phyloP scores from a whole-genome alignment of 2,329 filamentous ascomycete species.

The Sporothrix euskadiensis region DNA sequence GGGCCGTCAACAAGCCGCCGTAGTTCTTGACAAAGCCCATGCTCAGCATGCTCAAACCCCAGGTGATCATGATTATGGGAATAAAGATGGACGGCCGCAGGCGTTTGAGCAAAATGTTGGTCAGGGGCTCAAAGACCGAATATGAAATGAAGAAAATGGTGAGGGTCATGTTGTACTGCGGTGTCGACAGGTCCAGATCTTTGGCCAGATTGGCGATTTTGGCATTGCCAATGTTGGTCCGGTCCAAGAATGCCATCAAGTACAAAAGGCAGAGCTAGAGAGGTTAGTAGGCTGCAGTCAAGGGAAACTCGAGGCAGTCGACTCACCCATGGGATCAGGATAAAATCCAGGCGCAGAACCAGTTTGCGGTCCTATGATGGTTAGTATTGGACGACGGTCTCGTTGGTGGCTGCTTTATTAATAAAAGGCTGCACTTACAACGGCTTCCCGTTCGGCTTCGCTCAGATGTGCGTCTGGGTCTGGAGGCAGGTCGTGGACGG shows the following conservation, averaged over 20 bases:
- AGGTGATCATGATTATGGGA: constrained; percentile 71
- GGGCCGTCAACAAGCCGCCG: constrained; percentile 64
- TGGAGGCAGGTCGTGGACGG: constrained; percentile 33
- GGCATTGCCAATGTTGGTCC: constrained; percentile 76
- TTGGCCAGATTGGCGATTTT: constrained; percentile 56
- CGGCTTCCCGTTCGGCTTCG: constrained; percentile 36
- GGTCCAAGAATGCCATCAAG: constrained; percentile 70
- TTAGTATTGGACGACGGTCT: background rate
- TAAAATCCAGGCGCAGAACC: constrained; percentile 39
- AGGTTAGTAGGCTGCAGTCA: too few relatives aligned
- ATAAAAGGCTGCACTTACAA: constrained; percentile 34
- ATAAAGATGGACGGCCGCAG: constrained; percentile 77
- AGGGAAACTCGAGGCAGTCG: too few relatives aligned
- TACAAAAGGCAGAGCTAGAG: constrained; percentile 66
- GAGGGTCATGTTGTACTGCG: constrained; percentile 71
- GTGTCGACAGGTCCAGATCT: constrained; percentile 61
- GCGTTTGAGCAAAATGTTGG: constrained; percentile 77
- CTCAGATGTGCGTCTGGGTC: constrained; percentile 41
- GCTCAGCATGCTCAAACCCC: constrained; percentile 69
- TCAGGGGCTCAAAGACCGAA: constrained; percentile 72
- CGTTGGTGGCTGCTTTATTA: background rate
- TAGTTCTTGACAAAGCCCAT: constrained; percentile 68
- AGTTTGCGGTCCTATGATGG: constrained; percentile 40
- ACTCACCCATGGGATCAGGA: constrained; percentile 43
- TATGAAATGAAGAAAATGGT: constrained; percentile 90